Evolutionary conservation across 345 rosid species (phyloP).

Genomic region (Toxicodendron radicans): DNA sequence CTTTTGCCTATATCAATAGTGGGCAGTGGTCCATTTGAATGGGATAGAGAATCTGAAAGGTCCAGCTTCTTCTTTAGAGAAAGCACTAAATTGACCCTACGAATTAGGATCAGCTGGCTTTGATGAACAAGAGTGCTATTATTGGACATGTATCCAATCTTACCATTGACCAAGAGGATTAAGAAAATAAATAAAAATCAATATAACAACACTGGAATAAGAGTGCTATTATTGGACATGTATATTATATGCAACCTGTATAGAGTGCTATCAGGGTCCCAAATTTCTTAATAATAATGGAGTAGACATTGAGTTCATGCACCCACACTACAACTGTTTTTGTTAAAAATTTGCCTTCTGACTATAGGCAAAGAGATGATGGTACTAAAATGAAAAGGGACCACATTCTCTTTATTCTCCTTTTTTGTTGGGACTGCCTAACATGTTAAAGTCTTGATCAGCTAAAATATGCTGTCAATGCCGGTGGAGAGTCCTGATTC

Average conservation of each 20-base stretch:
- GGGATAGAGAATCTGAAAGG: not conserved
- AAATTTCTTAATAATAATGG: not conserved
- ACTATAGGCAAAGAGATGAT: not conserved
- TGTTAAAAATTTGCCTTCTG: not conserved
- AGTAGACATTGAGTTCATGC: not conserved
- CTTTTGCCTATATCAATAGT: too few species aligned
- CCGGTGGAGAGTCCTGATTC: slow-evolving; percentile 23
- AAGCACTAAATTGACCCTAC: too few species aligned
- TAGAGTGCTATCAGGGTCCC: not conserved
- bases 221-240: too few species aligned
- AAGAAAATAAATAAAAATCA: too few species aligned
- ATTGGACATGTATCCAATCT: too few species aligned
- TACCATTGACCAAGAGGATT: too few species aligned
- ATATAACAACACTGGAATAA: too few species aligned
- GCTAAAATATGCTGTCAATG: slow-evolving; percentile 35
- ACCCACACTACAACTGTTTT: not conserved
- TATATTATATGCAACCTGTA: too few species aligned
- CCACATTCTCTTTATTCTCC: slow-evolving; percentile 6
- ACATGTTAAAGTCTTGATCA: slow-evolving; percentile 15
- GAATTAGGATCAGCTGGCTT: too few species aligned
- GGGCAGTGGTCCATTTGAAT: not conserved
- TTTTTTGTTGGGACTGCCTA: not conserved
- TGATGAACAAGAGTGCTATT: too few species aligned
- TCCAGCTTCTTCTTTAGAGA: not conserved
- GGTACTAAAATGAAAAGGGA: not conserved